These are phyloP conservation scores for Epichloe elymi DNA, from an alignment of 2,329 filamentous ascomycete genomes.

Conservation along the genomic window DNA sequence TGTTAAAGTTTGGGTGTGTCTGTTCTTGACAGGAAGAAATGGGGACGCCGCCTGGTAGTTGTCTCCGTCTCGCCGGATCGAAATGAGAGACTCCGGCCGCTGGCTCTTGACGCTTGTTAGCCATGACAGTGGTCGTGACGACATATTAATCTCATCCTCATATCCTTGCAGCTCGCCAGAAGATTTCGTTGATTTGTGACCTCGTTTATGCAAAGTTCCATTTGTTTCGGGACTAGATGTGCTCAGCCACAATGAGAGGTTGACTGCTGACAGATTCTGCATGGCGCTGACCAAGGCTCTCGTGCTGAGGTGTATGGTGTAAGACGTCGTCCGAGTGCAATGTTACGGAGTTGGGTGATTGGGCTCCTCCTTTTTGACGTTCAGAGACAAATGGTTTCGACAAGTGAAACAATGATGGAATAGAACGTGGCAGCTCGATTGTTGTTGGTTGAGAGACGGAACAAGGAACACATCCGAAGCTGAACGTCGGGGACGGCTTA, in stretches of 20 bases:
- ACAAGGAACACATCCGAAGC: not conserved
- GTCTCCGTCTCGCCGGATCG: constrained; percentile 25
- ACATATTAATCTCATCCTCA: not conserved
- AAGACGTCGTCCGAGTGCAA: not conserved
- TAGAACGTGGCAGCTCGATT: not conserved
- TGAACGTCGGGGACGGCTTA: not conserved
- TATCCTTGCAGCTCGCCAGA: not conserved
- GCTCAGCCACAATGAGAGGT: not conserved
- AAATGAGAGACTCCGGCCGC: constrained; percentile 7
- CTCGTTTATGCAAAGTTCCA: not conserved
- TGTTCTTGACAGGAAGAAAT: not conserved
- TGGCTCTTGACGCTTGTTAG: constrained; percentile 11
- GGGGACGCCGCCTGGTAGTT: constrained; percentile 17
- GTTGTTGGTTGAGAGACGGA: not conserved
- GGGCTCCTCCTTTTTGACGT: too few relatives aligned
- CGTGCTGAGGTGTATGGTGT: not conserved
- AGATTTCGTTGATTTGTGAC: not conserved
- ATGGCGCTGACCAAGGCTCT: not conserved
- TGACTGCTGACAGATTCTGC: not conserved
- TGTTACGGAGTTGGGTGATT: not conserved
- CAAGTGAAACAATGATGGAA: not conserved
- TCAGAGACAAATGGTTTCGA: too few relatives aligned
- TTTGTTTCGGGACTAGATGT: not conserved
- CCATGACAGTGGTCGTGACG: constrained; percentile 8
- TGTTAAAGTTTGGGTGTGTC: not conserved